phyloP scores from a whole-genome alignment of 2,329 filamentous ascomycete genomes.

The Ascochyta viciae-villosae region DNA sequence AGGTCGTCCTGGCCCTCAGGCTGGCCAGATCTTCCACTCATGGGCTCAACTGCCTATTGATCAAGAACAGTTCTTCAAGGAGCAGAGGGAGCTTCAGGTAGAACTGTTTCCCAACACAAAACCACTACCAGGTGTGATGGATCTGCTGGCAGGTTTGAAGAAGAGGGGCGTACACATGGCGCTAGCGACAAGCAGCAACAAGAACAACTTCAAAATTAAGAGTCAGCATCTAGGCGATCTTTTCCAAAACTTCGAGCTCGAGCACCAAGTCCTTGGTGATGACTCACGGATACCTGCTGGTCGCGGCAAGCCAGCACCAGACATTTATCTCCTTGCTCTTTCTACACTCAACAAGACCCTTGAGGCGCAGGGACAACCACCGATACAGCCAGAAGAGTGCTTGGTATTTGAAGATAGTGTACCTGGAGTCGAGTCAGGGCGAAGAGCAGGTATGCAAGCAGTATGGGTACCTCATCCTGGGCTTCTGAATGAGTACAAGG shows the following conservation, averaged over 20 bases:
- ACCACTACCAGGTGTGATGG: constrained; percentile 78
- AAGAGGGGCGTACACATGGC: constrained; percentile 75
- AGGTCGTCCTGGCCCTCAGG: constrained; percentile 66
- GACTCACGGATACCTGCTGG: constrained; percentile 78
- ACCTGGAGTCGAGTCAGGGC: constrained; percentile 87
- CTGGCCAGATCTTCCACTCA: constrained; percentile 70
- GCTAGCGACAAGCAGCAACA: constrained; percentile 81
- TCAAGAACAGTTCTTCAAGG: constrained; percentile 68
- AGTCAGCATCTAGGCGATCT: constrained; percentile 62
- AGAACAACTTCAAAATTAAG: constrained; percentile 78
- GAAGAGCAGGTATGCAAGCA: constrained; percentile 92
- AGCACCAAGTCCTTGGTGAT: constrained; percentile 83
- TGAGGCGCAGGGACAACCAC: constrained; percentile 62
- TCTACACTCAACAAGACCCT: constrained; percentile 82
- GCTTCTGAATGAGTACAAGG: constrained; percentile 76
- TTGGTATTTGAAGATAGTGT: constrained; percentile 97
- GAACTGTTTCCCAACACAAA: constrained; percentile 76
- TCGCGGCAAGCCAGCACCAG: constrained; percentile 90
- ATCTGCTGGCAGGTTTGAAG: constrained; percentile 69
- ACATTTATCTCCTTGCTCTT: constrained; percentile 91
- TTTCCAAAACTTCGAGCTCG: constrained; percentile 70
- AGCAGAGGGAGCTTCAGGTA: constrained; percentile 69
- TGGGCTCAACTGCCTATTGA: constrained; percentile 88
- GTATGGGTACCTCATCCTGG: constrained; percentile 89
- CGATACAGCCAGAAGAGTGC: constrained; percentile 82